Conservation (phyloP, 2,329 filamentous ascomycete species). For the Penicillium sp. region DNA sequence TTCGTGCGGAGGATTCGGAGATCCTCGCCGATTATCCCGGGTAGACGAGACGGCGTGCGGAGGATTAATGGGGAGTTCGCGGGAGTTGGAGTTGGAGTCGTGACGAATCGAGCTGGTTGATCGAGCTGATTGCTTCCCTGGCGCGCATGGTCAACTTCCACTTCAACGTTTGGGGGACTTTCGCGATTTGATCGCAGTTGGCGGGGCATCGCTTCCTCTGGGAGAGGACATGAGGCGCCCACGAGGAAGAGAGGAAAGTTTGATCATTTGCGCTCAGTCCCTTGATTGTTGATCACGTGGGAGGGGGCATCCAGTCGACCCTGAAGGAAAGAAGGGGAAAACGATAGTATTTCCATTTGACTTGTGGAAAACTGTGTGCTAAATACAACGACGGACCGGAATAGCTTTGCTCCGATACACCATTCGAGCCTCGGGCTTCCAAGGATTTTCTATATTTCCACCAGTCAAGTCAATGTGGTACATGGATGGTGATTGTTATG, state of each 20-base stretch:
- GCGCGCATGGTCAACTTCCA: background rate
- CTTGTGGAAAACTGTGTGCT: too few relatives aligned
- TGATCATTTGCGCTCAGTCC: background rate
- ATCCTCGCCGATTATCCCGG: background rate
- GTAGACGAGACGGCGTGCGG: background rate
- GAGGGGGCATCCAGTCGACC: too few relatives aligned
- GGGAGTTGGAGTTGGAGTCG: background rate
- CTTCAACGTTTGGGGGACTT: background rate
- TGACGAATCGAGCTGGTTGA: background rate
- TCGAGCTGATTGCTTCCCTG: background rate
- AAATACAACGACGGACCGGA: too few relatives aligned
- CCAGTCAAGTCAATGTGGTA: too few relatives aligned
- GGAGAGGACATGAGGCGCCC: background rate
- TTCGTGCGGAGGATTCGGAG: slow-evolving; percentile 1
- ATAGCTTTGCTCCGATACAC: too few relatives aligned
- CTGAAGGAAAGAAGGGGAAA: too few relatives aligned
- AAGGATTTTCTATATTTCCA: too few relatives aligned
- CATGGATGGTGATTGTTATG: too few relatives aligned
- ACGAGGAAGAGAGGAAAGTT: too few relatives aligned
- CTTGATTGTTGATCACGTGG: background rate
- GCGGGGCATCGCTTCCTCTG: background rate
- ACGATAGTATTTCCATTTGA: too few relatives aligned
- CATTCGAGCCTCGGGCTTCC: too few relatives aligned
- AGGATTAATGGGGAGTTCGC: background rate
- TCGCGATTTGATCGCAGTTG: background rate